Evolutionary conservation across 1,139 yeast genomes (phyloP).

Genomic region (Hemisphaericaspora lyxosophila): DNA sequence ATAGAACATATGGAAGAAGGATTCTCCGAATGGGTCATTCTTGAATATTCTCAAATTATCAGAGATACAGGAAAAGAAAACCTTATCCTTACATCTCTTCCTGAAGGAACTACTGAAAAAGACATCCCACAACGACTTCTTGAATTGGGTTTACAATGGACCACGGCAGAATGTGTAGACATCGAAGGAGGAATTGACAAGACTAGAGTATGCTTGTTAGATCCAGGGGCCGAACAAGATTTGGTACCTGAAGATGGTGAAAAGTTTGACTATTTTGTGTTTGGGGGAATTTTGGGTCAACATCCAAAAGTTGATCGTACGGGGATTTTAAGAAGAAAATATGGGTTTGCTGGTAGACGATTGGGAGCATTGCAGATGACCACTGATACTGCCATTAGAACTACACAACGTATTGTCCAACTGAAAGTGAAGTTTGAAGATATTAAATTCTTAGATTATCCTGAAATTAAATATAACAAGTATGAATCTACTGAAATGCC

Average conservation of each 20-base stretch:
- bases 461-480: conserved; percentile 84
- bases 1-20: conserved; percentile 98
- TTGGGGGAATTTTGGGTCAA: conserved; percentile 95
- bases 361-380: conserved; percentile 92
- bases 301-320: conserved; percentile 97
- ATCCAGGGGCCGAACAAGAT: conserved; percentile 80
- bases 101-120: conserved; percentile 54
- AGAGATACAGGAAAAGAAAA: conserved; percentile 78
- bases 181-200: conserved; percentile 45
- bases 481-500: conserved; percentile 98
- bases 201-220: conserved; percentile 73
- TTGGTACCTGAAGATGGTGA: conserved; percentile 66
- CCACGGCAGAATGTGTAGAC: conserved; percentile 66
- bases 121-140: conserved; percentile 66
- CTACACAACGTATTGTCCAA: conserved; percentile 74
- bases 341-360: conserved; percentile 82
- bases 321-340: conserved; percentile 74
- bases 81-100: conserved; percentile 75
- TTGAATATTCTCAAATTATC: conserved; percentile 83
- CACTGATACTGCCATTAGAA: conserved; percentile 94
- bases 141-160: conserved; percentile 76
- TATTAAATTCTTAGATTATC: conserved; percentile 84
- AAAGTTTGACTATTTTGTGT: conserved; percentile 80
- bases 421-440: conserved; percentile 59
- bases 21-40: conserved; percentile 91